Evolutionary conservation across 2,329 filamentous ascomycete species (phyloP).

Genomic region (Magnaporthiopsis poae): DNA sequence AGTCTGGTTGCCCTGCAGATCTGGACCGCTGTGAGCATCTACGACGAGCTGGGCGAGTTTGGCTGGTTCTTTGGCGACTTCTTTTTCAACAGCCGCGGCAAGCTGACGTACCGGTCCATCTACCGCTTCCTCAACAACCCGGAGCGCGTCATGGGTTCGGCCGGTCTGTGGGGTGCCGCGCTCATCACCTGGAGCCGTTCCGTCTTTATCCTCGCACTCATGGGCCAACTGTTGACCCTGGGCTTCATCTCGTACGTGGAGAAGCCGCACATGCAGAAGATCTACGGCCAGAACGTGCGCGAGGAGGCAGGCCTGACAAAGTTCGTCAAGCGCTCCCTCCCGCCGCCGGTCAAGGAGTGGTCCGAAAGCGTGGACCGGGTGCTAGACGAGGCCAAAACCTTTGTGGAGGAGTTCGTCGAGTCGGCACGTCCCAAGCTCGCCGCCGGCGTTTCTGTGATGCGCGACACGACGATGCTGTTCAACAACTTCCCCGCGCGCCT

Average conservation of each 20-base stretch:
- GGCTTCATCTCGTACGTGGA: conserved; percentile 88
- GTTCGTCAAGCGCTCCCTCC: conserved; percentile 78
- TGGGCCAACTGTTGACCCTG: conserved; percentile 76
- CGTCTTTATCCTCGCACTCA: conserved; percentile 75
- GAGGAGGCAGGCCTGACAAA: conserved; percentile 84
- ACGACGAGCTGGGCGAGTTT: conserved; percentile 91
- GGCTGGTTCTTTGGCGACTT: conserved; percentile 99
- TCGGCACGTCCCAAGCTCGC: conserved; percentile 75
- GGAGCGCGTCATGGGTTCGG: conserved; percentile 83
- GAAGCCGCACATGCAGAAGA: conserved; percentile 94
- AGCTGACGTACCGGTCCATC: conserved; percentile 90
- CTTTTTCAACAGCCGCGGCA: conserved; percentile 83
- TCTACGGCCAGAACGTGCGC: conserved; percentile 77
- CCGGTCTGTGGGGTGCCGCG: conserved; percentile 89
- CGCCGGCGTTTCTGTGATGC: conserved; percentile 73
- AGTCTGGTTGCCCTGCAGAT: conserved; percentile 76
- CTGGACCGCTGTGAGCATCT: conserved; percentile 88
- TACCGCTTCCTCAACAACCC: conserved; percentile 98
- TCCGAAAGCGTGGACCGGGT: conserved; percentile 81
- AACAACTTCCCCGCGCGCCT: conserved; percentile 81
- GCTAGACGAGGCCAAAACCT: conserved; percentile 74
- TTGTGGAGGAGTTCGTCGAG: conserved; percentile 85
- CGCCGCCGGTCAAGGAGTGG: conserved; percentile 71
- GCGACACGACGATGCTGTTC: conserved; percentile 79
- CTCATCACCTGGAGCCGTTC: conserved; percentile 83